phyloP scores from a whole-genome alignment of 2,329 filamentous ascomycete species.

The Ceratocystis destructans region DNA sequence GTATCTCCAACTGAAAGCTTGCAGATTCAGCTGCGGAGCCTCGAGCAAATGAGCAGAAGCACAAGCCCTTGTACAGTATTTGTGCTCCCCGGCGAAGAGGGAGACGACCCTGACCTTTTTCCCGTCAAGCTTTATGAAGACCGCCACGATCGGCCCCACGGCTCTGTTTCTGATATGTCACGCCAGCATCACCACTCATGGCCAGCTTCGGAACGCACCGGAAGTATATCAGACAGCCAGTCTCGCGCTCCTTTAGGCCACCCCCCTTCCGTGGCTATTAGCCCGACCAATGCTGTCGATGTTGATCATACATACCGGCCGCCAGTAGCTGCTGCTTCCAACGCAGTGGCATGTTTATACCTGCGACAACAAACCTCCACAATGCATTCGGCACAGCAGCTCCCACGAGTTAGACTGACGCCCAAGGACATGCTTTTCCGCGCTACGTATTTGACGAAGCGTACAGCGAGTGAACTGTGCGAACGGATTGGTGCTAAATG shows the following conservation, averaged over 20 bases:
- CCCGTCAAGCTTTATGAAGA: constrained; percentile 63
- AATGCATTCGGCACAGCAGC: constrained; percentile 34
- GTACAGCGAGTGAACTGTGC: constrained; percentile 62
- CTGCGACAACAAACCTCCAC: constrained; percentile 28
- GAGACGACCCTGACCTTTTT: constrained; percentile 66
- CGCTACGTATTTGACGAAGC: constrained; percentile 71
- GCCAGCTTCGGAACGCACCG: constrained; percentile 44
- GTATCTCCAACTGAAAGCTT: constrained; percentile 16
- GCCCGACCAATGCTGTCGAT: constrained; percentile 60
- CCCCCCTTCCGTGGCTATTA: constrained; percentile 44
- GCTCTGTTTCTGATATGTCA: constrained; percentile 6
- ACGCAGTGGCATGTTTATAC: constrained; percentile 79
- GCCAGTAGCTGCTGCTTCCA: constrained; percentile 55
- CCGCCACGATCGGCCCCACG: constrained; percentile 32
- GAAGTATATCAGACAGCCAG: constrained; percentile 6
- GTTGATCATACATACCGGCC: constrained; percentile 79
- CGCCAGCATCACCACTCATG: constrained; percentile 26
- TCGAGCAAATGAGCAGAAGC: constrained; percentile 82
- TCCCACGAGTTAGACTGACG: constrained; percentile 17
- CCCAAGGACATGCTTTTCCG: constrained; percentile 47
- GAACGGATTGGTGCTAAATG: constrained; percentile 64
- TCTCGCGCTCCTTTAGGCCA: constrained; percentile 46
- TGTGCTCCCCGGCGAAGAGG: constrained; percentile 61
- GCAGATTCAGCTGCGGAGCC: constrained; percentile 60
- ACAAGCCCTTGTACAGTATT: constrained; percentile 65